Base-by-base conservation (phyloP, 352 stramenopile species). In the Plasmopara halstedii region DNA sequence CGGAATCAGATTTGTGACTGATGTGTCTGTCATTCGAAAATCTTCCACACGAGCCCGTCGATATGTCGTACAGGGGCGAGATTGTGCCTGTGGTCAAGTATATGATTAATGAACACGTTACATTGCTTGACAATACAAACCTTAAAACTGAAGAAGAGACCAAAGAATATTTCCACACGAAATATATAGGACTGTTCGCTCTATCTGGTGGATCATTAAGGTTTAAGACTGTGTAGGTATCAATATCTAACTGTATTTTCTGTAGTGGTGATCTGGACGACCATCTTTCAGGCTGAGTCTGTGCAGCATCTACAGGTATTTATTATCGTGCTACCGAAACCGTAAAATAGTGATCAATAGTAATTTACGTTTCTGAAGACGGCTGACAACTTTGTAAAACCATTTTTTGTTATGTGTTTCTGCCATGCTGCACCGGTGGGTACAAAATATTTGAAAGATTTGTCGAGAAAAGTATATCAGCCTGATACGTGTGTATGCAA, bases 381-480 rank as follows among this genome's bases (percentile, higher is more conserved):
- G 18, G 48, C 29, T 2, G 33, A 50, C 20, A 21, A 60, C 14
- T 67, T 67, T 27, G 42, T 61, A 36, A 67, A 67, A 58, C 58
- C 70, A 5, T 78, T 73, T 41, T 78, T 82, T 62, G 59, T 78
- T 26, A 61, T 82, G 31, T 70, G 70, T 31, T 76, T 72, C 39
- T 68, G 64, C 25, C 70, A 79, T 39, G 59, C 56, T 8, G 38
- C 44, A 34, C 65, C 66, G 13, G 67, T 71, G 45, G 33, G 50
- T 18, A 22, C 2, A 15, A 7, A 22, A 10, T 18, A 6, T 4
- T 29, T n/a, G 18, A 14, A 35, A 8, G 4, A 18, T 22, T 13
- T 13, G 13, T 3, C 0, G 2, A 15, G 34, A 27, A 26, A 41
- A 25, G 14, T 42, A 1, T 35, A 42, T 18, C 31, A 10, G 22